Evolutionary conservation across 352 stramenopile species (phyloP).

Genomic region (Phytophthora citricola): DNA sequence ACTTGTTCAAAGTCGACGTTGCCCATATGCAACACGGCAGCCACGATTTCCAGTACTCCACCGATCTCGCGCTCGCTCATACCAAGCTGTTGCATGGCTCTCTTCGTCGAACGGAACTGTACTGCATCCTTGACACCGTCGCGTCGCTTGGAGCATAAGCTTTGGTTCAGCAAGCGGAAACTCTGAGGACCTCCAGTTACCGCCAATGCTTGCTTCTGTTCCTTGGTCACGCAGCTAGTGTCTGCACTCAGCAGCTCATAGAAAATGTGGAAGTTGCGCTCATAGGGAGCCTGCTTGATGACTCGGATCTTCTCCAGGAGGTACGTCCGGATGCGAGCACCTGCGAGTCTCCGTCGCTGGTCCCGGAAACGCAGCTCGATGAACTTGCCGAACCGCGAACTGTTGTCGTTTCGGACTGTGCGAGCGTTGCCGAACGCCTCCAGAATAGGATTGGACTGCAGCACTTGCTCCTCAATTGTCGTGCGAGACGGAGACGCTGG

Average conservation of each 20-base stretch:
- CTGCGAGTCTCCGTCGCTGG: slow-evolving; percentile 46
- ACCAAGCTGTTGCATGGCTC: slow-evolving; percentile 84
- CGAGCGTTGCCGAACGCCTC: slow-evolving; percentile 91
- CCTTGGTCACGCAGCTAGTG: slow-evolving; percentile 32
- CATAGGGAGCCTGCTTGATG: slow-evolving; percentile 73
- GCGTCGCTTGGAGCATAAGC: slow-evolving; percentile 65
- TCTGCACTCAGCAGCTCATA: slow-evolving; percentile 79
- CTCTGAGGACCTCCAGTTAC: slow-evolving; percentile 38
- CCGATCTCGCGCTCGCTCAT: slow-evolving; percentile 65
- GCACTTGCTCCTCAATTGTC: slow-evolving; percentile 84
- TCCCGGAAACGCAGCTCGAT: slow-evolving; percentile 87
- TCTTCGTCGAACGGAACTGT: slow-evolving; percentile 66
- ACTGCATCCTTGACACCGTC: slow-evolving; percentile 72
- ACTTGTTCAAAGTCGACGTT: slow-evolving; percentile 79
- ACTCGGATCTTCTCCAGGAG: slow-evolving; percentile 95
- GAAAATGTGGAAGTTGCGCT: slow-evolving; percentile 92
- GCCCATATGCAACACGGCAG: slow-evolving; percentile 88
- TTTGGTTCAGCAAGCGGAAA: slow-evolving; percentile 80
- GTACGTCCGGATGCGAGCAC: slow-evolving; percentile 91
- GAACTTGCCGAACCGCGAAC: slow-evolving; percentile 92
- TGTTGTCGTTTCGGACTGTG: slow-evolving; percentile 91
- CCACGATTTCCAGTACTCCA: slow-evolving; percentile 77
- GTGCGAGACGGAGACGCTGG: slow-evolving; percentile 19
- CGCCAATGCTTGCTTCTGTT: slow-evolving; percentile 44
- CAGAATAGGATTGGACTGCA: slow-evolving; percentile 92